Percentiles rank a stretch among this genome's conserved stretches.
Conservation (phyloP, 495 filamentous ascomycete species). For the Parathielavia appendiculata region DNA sequence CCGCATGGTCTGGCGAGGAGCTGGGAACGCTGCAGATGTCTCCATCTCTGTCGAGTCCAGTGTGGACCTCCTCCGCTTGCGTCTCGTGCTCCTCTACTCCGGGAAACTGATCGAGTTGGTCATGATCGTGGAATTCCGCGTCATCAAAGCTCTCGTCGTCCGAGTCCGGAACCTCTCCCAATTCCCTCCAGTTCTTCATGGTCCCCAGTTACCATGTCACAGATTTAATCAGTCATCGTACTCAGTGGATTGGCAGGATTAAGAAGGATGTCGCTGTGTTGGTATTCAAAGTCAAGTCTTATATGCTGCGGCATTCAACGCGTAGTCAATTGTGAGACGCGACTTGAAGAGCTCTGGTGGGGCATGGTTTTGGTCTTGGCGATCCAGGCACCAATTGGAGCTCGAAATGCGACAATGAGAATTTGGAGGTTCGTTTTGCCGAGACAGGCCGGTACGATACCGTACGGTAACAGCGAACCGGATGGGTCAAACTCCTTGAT, state of each 20-base stretch:
- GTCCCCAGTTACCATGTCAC: conserved; percentile 27
- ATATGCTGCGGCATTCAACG: conserved; percentile 10
- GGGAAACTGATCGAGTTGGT: neutral
- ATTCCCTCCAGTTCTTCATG: conserved; percentile 55
- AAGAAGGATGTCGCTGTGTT: neutral
- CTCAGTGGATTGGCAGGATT: neutral
- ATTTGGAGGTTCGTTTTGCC: neutral
- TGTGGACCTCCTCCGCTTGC: neutral
- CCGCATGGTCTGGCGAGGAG: conserved; percentile 13
- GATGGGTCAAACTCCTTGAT: neutral
- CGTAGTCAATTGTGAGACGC: conserved; percentile 24
- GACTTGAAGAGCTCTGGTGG: conserved; percentile 24
- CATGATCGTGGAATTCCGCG: conserved; percentile 28
- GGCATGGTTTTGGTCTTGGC: conserved; percentile 11
- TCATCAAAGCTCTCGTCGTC: conserved; percentile 49
- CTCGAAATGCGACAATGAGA: too few relatives aligned
- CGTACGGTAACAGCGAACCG: neutral
- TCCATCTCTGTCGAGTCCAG: neutral
- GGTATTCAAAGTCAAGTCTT: neutral
- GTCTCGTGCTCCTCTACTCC: neutral
- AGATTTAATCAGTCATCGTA: conserved; percentile 8
- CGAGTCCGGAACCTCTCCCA: conserved; percentile 54
- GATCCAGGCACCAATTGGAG: neutral
- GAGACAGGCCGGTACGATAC: neutral
- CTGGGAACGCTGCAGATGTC: conserved; percentile 23